Conservation (phyloP, 2,329 filamentous ascomycete species). For the Sphaceloma murrayae region DNA sequence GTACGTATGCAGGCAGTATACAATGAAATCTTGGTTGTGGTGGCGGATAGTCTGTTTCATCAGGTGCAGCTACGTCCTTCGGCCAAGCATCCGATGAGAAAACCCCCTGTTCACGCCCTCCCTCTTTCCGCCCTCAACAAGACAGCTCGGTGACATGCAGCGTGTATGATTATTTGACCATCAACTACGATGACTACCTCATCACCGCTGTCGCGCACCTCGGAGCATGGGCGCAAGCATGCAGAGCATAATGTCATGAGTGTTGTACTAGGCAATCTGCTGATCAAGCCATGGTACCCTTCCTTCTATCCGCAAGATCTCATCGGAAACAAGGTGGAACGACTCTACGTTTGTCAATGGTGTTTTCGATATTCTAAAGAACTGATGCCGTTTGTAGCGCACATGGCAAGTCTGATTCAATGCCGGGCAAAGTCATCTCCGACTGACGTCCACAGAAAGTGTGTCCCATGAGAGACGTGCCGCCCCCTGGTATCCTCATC, state of each 20-base stretch:
- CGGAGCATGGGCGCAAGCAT: slow-evolving; percentile 15
- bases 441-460: slow-evolving; percentile 32
- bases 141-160: neutral
- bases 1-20: too few species aligned
- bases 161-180: too few species aligned
- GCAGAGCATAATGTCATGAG: slow-evolving; percentile 68
- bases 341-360: slow-evolving; percentile 77
- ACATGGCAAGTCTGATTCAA: slow-evolving; percentile 16
- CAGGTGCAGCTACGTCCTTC: neutral
- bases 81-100: neutral
- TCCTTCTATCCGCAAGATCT: slow-evolving; percentile 72
- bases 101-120: neutral
- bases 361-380: slow-evolving; percentile 86
- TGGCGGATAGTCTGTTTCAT: slow-evolving; percentile 5
- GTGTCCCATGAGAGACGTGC: slow-evolving; percentile 33
- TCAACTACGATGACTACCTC: slow-evolving; percentile 15
- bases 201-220: slow-evolving; percentile 15
- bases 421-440: neutral
- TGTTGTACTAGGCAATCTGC: slow-evolving; percentile 73
- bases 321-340: slow-evolving; percentile 35
- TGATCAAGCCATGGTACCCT: slow-evolving; percentile 85
- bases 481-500: slow-evolving; percentile 60
- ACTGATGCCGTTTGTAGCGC: slow-evolving; percentile 37
- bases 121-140: neutral
- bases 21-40: slow-evolving; percentile 4